A percentile compares a stretch with the other conserved stretches of the same genome.
Evolutionary conservation across 108 stramenopile species (phyloP).

Genomic region (Pseudonitzschia multiseries): DNA sequence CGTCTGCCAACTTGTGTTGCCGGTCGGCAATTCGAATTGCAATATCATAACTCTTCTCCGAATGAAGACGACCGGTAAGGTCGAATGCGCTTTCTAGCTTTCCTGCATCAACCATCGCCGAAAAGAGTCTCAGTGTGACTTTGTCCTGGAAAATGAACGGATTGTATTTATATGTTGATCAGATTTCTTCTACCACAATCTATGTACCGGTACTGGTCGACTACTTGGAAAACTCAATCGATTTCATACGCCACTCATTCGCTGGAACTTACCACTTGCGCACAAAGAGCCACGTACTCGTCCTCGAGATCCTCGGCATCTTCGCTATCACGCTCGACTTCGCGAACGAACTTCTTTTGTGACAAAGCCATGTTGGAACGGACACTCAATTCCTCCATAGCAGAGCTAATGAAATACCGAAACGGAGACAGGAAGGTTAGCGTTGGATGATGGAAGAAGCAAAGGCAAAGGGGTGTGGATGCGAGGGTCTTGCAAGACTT

Average conservation of each 20-base stretch:
- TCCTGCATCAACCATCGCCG: conserved; percentile 50
- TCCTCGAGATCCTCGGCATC: conserved; percentile 56
- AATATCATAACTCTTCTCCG: conserved; percentile 70
- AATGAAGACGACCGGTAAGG: conserved; percentile 63
- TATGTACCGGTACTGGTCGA: too few relatives aligned
- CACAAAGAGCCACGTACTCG: conserved; percentile 55
- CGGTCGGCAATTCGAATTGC: conserved; percentile 70
- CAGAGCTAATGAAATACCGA: conserved; percentile 42
- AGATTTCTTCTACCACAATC: too few relatives aligned
- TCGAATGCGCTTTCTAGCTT: conserved; percentile 76
- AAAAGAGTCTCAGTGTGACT: conserved; percentile 71
- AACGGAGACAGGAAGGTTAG: too few relatives aligned
- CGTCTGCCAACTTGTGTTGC: conserved; percentile 51
- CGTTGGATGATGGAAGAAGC: too few relatives aligned
- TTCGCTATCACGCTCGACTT: conserved; percentile 37
- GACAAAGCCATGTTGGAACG: conserved; percentile 68
- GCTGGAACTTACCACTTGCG: conserved; percentile 60
- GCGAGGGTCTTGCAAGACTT: too few relatives aligned
- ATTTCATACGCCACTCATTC: neutral
- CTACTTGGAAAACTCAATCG: too few relatives aligned
- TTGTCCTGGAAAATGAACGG: conserved; percentile 53
- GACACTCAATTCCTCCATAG: conserved; percentile 69
- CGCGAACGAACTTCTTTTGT: conserved; percentile 55
- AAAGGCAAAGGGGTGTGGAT: too few relatives aligned
- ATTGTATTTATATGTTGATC: too few relatives aligned